Conservation (phyloP, 495 filamentous ascomycete species). For the Amniculicola lignicola region DNA sequence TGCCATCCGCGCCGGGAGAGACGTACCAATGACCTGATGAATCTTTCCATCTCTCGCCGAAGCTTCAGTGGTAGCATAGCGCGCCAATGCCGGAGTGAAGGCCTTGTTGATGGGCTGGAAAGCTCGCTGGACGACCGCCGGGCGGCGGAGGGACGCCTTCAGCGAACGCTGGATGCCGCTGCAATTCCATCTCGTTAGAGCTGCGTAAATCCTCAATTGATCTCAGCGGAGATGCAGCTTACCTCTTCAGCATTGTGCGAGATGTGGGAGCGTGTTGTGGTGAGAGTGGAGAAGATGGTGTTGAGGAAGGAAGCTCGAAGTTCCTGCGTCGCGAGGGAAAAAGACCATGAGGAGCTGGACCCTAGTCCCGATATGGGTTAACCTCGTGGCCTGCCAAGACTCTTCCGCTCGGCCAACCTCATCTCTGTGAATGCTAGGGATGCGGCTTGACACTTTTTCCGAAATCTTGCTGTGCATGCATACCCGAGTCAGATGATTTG, state of each 20-base stretch:
- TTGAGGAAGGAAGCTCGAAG: constrained; percentile 2
- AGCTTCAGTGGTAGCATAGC: constrained; percentile 41
- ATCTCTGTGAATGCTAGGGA: too few species aligned
- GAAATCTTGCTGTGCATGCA: not conserved
- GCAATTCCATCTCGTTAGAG: constrained; percentile 25
- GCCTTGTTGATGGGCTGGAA: constrained; percentile 41
- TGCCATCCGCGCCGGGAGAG: not conserved
- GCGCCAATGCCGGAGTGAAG: constrained; percentile 38
- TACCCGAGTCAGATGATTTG: too few species aligned
- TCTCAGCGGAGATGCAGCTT: constrained; percentile 6
- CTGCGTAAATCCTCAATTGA: constrained; percentile 34
- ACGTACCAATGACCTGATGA: constrained; percentile 42
- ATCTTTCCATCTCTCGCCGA: constrained; percentile 43
- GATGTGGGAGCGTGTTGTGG: constrained; percentile 41
- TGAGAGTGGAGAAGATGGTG: constrained; percentile 41
- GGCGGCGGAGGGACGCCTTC: constrained; percentile 33
- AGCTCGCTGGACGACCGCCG: constrained; percentile 33
- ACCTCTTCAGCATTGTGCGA: constrained; percentile 43
- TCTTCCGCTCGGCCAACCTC: too few species aligned
- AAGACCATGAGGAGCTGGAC: too few species aligned
- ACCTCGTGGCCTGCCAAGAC: too few species aligned
- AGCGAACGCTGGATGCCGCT: constrained; percentile 43
- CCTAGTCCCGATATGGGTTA: too few species aligned
- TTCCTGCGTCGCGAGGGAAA: too few species aligned
- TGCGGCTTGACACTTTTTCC: too few species aligned